Conservation (phyloP, 768 basidiomycete species). For the Xerocomellus intermedius region DNA sequence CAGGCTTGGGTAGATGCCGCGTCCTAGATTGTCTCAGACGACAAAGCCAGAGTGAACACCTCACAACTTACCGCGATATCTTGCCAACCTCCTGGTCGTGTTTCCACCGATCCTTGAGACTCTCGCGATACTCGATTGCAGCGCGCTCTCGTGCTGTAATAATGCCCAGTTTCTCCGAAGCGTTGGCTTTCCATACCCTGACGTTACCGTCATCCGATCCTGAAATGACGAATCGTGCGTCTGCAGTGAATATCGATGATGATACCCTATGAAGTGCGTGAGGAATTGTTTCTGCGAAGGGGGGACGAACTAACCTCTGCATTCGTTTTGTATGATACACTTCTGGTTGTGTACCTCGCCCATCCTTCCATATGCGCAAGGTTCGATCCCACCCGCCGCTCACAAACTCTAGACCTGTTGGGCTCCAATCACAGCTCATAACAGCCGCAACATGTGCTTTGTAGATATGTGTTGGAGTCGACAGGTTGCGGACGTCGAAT, state of each 20-base stretch:
- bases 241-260: constrained; percentile 83
- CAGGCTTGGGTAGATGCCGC: constrained; percentile 87
- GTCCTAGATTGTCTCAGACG: constrained; percentile 41
- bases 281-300: not conserved
- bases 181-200: constrained; percentile 92
- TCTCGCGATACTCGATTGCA: constrained; percentile 88
- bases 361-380: constrained; percentile 89
- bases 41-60: not conserved
- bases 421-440: constrained; percentile 97
- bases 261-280: constrained; percentile 58
- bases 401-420: constrained; percentile 93
- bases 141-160: constrained; percentile 88
- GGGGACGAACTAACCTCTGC: constrained; percentile 66
- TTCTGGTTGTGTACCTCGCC: constrained; percentile 76
- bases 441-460: constrained; percentile 97
- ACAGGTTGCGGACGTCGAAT: constrained; percentile 87
- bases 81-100: constrained; percentile 77
- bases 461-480: constrained; percentile 86
- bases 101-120: constrained; percentile 86
- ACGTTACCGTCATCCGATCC: constrained; percentile 97
- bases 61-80: constrained; percentile 64
- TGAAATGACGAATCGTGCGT: constrained; percentile 85
- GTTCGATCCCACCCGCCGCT: constrained; percentile 97
- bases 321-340: constrained; percentile 99
- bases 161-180: constrained; percentile 88